Percentiles rank a stretch among this genome's conserved stretches.
These are phyloP conservation scores for Austropuccinia psidii DNA, from an alignment of 1,284 basidiomycete genomes.

Conservation along the genomic window DNA sequence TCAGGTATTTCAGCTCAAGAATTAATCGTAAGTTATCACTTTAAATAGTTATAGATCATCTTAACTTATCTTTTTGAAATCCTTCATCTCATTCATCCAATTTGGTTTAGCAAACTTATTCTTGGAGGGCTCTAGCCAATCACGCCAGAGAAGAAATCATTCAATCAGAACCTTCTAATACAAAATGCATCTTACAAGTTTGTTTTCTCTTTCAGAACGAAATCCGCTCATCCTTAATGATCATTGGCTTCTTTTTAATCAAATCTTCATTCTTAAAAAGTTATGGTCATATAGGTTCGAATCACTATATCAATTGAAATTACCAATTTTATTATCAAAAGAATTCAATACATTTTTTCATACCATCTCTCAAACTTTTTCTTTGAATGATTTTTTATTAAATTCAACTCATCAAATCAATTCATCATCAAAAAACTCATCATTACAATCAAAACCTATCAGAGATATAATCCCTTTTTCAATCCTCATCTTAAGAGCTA, in stretches of 20 bases:
- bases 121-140: slow-evolving; percentile 17
- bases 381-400: neutral
- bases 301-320: neutral
- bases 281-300: slow-evolving; percentile 11
- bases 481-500: slow-evolving; percentile 3
- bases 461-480: slow-evolving; percentile 11
- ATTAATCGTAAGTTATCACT: neutral
- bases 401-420: neutral
- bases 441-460: neutral
- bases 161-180: neutral
- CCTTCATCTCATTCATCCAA: neutral
- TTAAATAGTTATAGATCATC: neutral
- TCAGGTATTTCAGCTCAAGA: neutral
- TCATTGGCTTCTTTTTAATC: neutral
- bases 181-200: slow-evolving; percentile 4
- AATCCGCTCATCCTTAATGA: neutral
- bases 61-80: neutral
- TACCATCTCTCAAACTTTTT: neutral
- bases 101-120: neutral
- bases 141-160: neutral
- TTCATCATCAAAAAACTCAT: neutral
- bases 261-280: neutral
- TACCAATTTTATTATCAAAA: neutral
- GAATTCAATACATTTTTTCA: slow-evolving; percentile 9
- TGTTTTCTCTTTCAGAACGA: neutral